Conservation (phyloP, 352 stramenopile species). For the Globisporangium cylindrosporum region DNA sequence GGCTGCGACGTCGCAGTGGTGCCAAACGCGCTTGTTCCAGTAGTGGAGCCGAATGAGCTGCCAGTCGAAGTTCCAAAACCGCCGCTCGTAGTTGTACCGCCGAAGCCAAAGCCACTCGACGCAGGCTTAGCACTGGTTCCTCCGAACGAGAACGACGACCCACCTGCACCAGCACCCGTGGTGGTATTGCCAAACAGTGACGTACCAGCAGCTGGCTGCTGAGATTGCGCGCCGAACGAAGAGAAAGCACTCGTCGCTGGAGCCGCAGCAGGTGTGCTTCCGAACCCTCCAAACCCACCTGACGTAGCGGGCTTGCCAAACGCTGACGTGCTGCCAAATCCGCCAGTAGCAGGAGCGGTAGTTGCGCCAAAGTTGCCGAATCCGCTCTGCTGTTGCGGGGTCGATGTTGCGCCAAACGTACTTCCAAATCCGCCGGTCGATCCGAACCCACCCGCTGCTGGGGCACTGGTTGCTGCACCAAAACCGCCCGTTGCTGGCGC, state of each 20-base stretch:
- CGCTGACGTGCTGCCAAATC: conserved; percentile 39
- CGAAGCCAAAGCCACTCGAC: conserved; percentile 42
- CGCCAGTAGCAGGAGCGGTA: conserved; percentile 28
- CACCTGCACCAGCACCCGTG: conserved; percentile 25
- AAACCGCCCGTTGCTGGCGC: conserved; percentile 34
- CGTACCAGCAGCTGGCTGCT: conserved; percentile 29
- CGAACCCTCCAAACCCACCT: conserved; percentile 37
- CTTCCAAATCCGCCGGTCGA: conserved; percentile 42
- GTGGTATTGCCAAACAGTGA: conserved; percentile 44
- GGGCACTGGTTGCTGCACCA: conserved; percentile 22
- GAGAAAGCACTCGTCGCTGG: conserved; percentile 34
- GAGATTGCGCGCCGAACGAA: conserved; percentile 33
- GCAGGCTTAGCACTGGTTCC: conserved; percentile 28
- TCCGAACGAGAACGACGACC: conserved; percentile 42
- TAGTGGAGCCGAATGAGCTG: conserved; percentile 30
- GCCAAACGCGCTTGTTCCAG: conserved; percentile 38
- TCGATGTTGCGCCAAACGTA: conserved; percentile 45
- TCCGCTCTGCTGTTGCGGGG: conserved; percentile 32
- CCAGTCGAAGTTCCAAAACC: conserved; percentile 36
- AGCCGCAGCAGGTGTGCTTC: conserved; percentile 28
- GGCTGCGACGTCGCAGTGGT: conserved; percentile 25
- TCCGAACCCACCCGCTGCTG: conserved; percentile 38
- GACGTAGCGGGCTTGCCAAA: conserved; percentile 46
- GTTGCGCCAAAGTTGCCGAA: conserved; percentile 57
- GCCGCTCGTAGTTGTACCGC: conserved; percentile 23